These are phyloP conservation scores for Lasiosphaeria ovina DNA, from an alignment of 495 filamentous ascomycete genomes.

Conservation along the genomic window DNA sequence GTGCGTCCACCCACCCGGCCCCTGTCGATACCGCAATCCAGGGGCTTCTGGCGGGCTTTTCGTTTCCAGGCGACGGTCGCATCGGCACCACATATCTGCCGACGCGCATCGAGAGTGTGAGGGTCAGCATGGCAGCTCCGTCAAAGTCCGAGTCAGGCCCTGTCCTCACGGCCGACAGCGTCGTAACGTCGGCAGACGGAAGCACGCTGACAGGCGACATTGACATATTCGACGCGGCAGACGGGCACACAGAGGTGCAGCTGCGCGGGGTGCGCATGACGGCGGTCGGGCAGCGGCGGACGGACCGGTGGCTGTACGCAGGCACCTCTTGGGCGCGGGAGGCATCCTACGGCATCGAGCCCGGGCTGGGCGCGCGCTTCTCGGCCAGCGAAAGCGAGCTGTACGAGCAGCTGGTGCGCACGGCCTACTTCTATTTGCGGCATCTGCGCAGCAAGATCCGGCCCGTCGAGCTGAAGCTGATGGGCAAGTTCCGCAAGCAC, in stretches of 20 bases:
- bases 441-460: slow-evolving; percentile 1
- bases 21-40: neutral
- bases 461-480: neutral
- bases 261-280: neutral
- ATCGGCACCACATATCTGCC: slow-evolving; percentile 24
- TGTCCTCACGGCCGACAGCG: neutral
- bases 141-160: neutral
- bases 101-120: slow-evolving; percentile 17
- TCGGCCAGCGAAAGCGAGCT: neutral
- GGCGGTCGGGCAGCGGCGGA: neutral
- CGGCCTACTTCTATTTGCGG: slow-evolving; percentile 8
- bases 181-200: neutral
- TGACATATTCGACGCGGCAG: neutral
- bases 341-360: neutral
- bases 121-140: slow-evolving; percentile 16
- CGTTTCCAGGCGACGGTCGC: slow-evolving; percentile 13
- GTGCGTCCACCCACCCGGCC: neutral
- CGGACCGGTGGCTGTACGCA: neutral
- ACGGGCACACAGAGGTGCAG: neutral
- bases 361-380: neutral
- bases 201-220: neutral
- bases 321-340: neutral
- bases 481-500: neutral
- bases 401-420: neutral
- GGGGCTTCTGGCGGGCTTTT: slow-evolving; percentile 1